phyloP scores from a whole-genome alignment of 1,284 basidiomycete species.

The Hemileia vastatrix region DNA sequence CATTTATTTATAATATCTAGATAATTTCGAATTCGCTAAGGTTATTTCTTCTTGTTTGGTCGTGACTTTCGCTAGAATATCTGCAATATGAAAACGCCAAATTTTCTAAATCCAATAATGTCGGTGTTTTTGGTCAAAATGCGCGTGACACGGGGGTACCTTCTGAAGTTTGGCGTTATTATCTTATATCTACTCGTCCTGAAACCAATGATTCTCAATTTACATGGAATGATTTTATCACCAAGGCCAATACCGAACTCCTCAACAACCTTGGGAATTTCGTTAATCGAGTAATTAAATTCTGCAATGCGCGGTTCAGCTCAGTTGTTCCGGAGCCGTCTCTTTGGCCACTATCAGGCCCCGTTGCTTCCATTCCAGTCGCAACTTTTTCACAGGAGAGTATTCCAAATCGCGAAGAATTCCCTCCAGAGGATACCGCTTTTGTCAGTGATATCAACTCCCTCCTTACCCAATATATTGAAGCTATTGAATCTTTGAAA shows the following conservation, averaged over 20 bases:
- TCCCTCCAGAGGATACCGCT: constrained; percentile 56
- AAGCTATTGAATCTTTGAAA: constrained; percentile 84
- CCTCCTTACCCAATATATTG: constrained; percentile 69
- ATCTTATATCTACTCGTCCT: constrained; percentile 82
- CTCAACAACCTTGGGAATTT: constrained; percentile 98
- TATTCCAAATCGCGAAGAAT: constrained; percentile 20
- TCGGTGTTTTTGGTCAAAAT: constrained; percentile 93
- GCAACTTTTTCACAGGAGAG: not conserved
- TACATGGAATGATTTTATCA: constrained; percentile 91
- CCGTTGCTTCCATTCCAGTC: not conserved
- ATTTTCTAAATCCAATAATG: constrained; percentile 93
- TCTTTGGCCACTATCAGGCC: constrained; percentile 13
- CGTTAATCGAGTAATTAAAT: constrained; percentile 64
- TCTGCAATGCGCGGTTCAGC: constrained; percentile 12
- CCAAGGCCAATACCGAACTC: constrained; percentile 86
- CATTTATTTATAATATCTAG: not conserved
- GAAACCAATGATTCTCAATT: constrained; percentile 93
- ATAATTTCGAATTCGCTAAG: not conserved
- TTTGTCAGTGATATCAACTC: constrained; percentile 74
- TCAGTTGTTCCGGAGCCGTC: constrained; percentile 16
- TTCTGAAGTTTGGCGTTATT: constrained; percentile 93
- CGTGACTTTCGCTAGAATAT: constrained; percentile 64
- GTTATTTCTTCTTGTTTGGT: not conserved
- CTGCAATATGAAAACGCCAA: constrained; percentile 98
- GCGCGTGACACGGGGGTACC: constrained; percentile 88